Evolutionary conservation across 2,329 filamentous ascomycete genomes (phyloP).

Genomic region (Ophiocordyceps camponoti-floridani): DNA sequence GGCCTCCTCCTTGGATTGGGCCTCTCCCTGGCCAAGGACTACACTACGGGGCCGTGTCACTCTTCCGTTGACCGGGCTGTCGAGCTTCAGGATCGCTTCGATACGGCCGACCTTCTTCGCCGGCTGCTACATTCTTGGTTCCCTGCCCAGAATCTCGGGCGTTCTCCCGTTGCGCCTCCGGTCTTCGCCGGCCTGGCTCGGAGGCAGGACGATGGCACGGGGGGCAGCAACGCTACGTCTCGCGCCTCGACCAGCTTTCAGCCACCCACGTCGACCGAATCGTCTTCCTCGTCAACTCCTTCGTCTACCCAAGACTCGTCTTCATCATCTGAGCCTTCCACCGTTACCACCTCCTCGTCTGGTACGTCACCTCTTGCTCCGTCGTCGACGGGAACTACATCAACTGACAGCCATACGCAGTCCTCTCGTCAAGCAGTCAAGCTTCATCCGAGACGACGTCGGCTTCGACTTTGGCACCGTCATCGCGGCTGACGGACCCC

Average conservation of each 20-base stretch:
- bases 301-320: not conserved
- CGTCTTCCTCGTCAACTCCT: not conserved
- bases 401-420: not conserved
- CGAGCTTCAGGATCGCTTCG: not conserved
- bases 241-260: not conserved
- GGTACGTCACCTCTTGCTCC: not conserved
- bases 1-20: constrained; percentile 11
- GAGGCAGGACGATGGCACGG: constrained; percentile 27
- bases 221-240: constrained; percentile 11
- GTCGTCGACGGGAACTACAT: not conserved
- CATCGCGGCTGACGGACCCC: constrained; percentile 2
- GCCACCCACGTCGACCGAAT: not conserved
- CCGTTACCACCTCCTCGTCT: not conserved
- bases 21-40: constrained; percentile 4
- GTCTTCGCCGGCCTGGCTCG: constrained; percentile 47
- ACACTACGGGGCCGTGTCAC: not conserved
- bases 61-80: not conserved
- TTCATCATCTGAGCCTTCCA: not conserved
- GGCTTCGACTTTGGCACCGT: constrained; percentile 3
- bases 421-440: not conserved
- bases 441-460: constrained; percentile 3
- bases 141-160: constrained; percentile 34
- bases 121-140: constrained; percentile 27
- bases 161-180: constrained; percentile 24
- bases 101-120: constrained; percentile 44